A percentile compares a stretch with the other conserved stretches of the same genome.
phyloP scores from a whole-genome alignment of 169 alveolate genomes.

The Besnoitia besnoiti region DNA sequence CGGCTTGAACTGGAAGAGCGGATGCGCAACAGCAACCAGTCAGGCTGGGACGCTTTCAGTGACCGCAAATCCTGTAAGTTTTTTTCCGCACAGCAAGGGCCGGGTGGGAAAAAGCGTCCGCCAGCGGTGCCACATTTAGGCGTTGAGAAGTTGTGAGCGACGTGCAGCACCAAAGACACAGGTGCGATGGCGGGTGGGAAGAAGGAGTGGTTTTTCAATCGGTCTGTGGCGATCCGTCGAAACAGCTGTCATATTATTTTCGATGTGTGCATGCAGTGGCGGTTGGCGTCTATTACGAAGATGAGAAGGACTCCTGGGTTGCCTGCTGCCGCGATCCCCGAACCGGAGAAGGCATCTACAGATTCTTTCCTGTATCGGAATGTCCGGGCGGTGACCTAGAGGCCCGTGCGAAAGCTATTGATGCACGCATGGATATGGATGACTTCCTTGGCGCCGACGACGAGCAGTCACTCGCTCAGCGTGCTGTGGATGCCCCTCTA shows the following conservation, averaged over 20 bases:
- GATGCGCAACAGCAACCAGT: conserved; percentile 30
- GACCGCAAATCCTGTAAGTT: conserved; percentile 38
- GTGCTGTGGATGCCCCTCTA: background rate
- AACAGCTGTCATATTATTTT: no score
- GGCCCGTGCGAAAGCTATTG: conserved; percentile 45
- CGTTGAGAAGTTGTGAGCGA: no score
- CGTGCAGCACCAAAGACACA: no score
- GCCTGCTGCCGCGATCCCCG: conserved; percentile 41
- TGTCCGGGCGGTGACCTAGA: conserved; percentile 45
- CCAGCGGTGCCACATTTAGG: no score
- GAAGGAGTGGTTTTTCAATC: no score
- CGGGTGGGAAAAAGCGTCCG: no score
- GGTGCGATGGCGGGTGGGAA: no score
- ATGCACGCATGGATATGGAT: conserved; percentile 60
- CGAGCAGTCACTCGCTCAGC: conserved; percentile 6
- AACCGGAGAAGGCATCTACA: conserved; percentile 40
- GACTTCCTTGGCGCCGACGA: conserved; percentile 16
- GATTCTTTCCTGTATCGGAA: conserved; percentile 35
- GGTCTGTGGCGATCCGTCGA: no score
- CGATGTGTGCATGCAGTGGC: conserved; percentile 18
- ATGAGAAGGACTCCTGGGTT: conserved; percentile 43
- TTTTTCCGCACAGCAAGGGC: no score
- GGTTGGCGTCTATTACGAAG: conserved; percentile 44
- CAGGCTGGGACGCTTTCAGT: conserved; percentile 41
- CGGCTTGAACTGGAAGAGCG: conserved; percentile 45